Conservation (phyloP, 371 early-diverging fungal genomes). For the Mucor plumbeus region DNA sequence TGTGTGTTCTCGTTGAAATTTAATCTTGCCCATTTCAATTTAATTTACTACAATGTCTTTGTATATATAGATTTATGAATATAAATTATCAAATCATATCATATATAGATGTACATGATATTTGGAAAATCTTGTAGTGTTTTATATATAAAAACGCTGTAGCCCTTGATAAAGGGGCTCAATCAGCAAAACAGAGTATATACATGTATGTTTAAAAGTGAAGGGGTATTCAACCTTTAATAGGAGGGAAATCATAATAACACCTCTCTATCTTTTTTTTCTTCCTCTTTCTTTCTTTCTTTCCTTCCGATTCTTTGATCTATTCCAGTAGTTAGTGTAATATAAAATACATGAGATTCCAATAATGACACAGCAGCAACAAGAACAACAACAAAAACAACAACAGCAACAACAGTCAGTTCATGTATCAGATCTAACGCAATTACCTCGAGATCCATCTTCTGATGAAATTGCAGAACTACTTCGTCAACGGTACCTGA, state of each 20-base stretch:
- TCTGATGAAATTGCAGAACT: slow-evolving; percentile 55
- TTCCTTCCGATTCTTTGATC: no score
- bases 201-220: slow-evolving; percentile 7
- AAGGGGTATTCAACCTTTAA: neutral
- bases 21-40: no score
- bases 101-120: slow-evolving; percentile 4
- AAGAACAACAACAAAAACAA: no score
- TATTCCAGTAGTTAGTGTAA: no score
- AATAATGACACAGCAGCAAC: slow-evolving; percentile 9
- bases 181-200: neutral
- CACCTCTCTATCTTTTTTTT: neutral
- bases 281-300: neutral
- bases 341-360: slow-evolving; percentile 1
- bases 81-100: neutral
- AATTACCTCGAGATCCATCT: slow-evolving; percentile 27
- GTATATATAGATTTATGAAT: no score
- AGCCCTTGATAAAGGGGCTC: slow-evolving; percentile 3
- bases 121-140: neutral
- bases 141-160: neutral
- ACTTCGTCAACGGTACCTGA: slow-evolving; percentile 60
- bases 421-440: slow-evolving; percentile 33
- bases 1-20: neutral
- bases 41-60: no score
- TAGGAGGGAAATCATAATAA: neutral
- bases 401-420: slow-evolving; percentile 6